A percentile compares a stretch with the other conserved stretches of the same genome.
These are phyloP conservation scores for Ophiostoma ulmi DNA, from an alignment of 2,329 filamentous ascomycete species.

Conservation along the genomic window DNA sequence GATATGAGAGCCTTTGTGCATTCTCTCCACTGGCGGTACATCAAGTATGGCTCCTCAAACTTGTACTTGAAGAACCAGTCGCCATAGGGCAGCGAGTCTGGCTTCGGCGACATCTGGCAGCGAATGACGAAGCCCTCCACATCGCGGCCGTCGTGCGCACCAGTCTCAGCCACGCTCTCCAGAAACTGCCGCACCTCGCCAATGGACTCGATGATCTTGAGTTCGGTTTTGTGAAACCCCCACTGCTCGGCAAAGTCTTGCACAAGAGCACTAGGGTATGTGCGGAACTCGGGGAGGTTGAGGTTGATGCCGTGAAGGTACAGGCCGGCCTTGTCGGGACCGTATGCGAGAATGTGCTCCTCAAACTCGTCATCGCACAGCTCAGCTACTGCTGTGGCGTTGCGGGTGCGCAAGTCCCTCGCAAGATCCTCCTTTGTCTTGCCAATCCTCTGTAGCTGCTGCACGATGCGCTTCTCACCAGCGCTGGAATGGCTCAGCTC, in stretches of 20 bases:
- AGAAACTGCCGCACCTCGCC: slow-evolving; percentile 72
- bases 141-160: slow-evolving; percentile 82
- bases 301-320: slow-evolving; percentile 96
- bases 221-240: slow-evolving; percentile 88
- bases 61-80: slow-evolving; percentile 99
- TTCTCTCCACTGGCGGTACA: slow-evolving; percentile 98
- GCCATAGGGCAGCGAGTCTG: slow-evolving; percentile 52
- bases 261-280: slow-evolving; percentile 75
- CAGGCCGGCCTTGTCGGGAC: slow-evolving; percentile 73
- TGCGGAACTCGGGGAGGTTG: slow-evolving; percentile 87
- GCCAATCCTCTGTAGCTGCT: slow-evolving; percentile 70
- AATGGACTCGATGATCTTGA: slow-evolving; percentile 71
- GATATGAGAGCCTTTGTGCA: slow-evolving; percentile 85
- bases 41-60: slow-evolving; percentile 96
- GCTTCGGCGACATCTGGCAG: slow-evolving; percentile 63
- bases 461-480: slow-evolving; percentile 76
- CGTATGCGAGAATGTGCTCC: slow-evolving; percentile 91
- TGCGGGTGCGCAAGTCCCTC: slow-evolving; percentile 66
- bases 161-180: slow-evolving; percentile 78
- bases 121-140: slow-evolving; percentile 96
- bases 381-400: slow-evolving; percentile 91
- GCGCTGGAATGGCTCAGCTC: slow-evolving; percentile 75
- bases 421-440: slow-evolving; percentile 77
- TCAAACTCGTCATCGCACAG: slow-evolving; percentile 95
- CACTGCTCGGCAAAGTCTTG: slow-evolving; percentile 85